Evolutionary conservation across 1,284 basidiomycete species (phyloP), one percentile per base, ranked within the genome.

Genomic region (Cryptococcus wingfieldii): DNA sequence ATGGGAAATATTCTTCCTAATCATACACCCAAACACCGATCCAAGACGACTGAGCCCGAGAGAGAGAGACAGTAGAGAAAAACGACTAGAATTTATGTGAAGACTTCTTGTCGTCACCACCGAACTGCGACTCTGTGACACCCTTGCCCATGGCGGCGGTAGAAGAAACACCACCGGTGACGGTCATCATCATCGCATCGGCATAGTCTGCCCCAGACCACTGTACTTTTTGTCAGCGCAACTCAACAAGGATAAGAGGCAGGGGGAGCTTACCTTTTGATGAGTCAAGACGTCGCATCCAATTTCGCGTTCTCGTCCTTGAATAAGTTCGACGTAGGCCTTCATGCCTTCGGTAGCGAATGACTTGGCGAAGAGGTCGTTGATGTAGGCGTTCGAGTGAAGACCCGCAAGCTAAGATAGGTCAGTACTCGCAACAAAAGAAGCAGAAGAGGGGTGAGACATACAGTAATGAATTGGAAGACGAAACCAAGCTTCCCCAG

Each of bases 401-500:
- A 98, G 82, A 63, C 96, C 96, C 54, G 85, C 95, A 58, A 98
- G 90, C 90, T 92, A 64, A 3, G 31, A 28, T 27, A 8, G 16
- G 16, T 45, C 42, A 52, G 50, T 23, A 43, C 51, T 38, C 38
- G 23, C 23, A 39, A 48, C 37, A 38, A 16, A 47, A 2, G 10
- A 38, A 3, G 38, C 0, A 34, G 23, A 42, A 46, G 18, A 18
- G 18, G 18, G 23, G 23, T 23, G 23, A 23, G n/a, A 80, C 88
- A 72, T 56, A 91, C 89, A 63, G 93, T 96, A 77, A 98, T 98
- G 82, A 98, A 98, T 75, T 98, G 95, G 93, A 94, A 98, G 49
- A 76, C 60, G 64, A 77, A 77, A 28, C 74, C 74, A 4, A 77
- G 66, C 57, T 75, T 74, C 18, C 72, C 74, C 25, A 76, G 51